Evolutionary conservation across 73 alveolate species (phyloP).

Genomic region (Symbiodinium pilosum): DNA sequence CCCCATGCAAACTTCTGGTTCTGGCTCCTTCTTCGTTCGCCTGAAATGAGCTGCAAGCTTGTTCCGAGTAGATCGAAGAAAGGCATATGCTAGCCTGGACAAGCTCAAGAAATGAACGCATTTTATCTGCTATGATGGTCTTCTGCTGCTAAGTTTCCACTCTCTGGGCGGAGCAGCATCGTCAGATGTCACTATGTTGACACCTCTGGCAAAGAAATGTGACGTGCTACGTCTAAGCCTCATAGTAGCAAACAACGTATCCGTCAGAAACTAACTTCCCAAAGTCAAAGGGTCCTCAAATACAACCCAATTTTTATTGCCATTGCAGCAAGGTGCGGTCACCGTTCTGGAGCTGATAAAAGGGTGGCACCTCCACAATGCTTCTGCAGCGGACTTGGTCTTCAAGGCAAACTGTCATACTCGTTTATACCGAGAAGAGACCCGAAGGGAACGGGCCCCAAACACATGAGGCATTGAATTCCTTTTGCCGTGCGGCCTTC

Average conservation of each 20-base stretch:
- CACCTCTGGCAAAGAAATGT: conserved; percentile 1
- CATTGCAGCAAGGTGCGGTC: conserved; percentile 30
- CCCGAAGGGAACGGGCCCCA: too few relatives aligned
- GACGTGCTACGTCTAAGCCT: too few relatives aligned
- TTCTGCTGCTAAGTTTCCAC: conserved; percentile 1
- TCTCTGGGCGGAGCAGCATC: conserved; percentile 70
- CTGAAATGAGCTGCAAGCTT: conserved; percentile 23
- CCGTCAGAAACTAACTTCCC: too few relatives aligned
- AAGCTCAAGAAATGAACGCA: too few relatives aligned
- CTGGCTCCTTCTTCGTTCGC: conserved; percentile 18
- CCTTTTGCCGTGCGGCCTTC: conserved; percentile 6
- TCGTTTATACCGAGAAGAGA: too few relatives aligned
- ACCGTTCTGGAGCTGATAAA: conserved; percentile 72
- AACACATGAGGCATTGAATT: background rate
- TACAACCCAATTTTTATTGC: too few relatives aligned
- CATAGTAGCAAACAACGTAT: too few relatives aligned
- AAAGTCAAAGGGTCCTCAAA: too few relatives aligned
- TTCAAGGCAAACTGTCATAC: background rate
- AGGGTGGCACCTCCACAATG: conserved; percentile 19
- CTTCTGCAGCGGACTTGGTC: background rate
- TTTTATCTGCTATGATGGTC: too few relatives aligned
- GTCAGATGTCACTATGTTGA: conserved; percentile 41
- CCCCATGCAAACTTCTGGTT: background rate
- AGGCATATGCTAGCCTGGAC: conserved; percentile 79
- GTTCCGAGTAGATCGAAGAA: conserved; percentile 59